phyloP scores from a whole-genome alignment of 2,329 filamentous ascomycete species.

The Monosporascus cannonballus region DNA sequence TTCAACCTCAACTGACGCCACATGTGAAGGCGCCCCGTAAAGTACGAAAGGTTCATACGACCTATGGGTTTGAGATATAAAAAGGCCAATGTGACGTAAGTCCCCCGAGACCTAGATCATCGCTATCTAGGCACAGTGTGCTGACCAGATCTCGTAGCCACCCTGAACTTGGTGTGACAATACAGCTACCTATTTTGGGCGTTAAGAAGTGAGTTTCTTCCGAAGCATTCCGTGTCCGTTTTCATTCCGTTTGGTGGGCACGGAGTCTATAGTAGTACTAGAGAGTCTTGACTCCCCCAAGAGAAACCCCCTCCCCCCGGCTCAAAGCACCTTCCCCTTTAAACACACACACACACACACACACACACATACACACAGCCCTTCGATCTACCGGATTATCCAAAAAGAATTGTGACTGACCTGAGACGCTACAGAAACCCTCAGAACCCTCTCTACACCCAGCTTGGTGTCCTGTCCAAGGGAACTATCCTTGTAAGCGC shows the following conservation, averaged over 20 bases:
- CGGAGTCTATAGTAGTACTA: no score
- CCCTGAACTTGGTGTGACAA: conserved; percentile 77
- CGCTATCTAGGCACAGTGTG: conserved; percentile 35
- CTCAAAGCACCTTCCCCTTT: no score
- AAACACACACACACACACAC: conserved; percentile 11
- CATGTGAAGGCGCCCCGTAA: conserved; percentile 60
- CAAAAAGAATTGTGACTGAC: no score
- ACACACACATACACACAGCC: conserved; percentile 11
- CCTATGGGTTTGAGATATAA: conserved; percentile 75
- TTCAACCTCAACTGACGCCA: neutral
- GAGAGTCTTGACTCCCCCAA: no score
- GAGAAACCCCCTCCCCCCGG: conserved; percentile 62
- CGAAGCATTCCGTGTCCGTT: no score
- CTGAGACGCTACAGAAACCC: conserved; percentile 61
- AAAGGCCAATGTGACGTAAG: conserved; percentile 59
- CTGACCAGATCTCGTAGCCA: conserved; percentile 44
- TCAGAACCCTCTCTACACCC: conserved; percentile 83
- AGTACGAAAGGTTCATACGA: conserved; percentile 60
- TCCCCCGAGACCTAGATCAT: conserved; percentile 19
- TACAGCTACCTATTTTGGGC: conserved; percentile 74
- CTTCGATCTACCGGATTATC: no score
- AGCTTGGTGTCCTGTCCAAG: conserved; percentile 83
- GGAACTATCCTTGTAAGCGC: conserved; percentile 51
- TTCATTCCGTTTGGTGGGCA: no score
- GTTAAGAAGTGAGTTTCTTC: conserved; percentile 51